phyloP scores from a whole-genome alignment of 192 early-diverging fungal genomes.

The Rhizophagus sp. region DNA sequence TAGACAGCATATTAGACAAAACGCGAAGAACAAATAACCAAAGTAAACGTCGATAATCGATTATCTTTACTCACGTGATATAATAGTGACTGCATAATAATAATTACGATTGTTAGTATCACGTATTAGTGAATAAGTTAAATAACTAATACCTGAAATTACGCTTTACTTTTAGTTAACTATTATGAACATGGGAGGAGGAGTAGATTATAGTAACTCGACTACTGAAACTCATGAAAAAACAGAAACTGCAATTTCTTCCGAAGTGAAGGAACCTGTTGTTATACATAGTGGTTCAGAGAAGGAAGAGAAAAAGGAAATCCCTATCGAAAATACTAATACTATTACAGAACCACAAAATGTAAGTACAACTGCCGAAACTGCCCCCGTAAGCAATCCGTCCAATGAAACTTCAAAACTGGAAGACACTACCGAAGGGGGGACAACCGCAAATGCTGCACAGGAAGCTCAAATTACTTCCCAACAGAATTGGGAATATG shows the following conservation, averaged over 20 bases:
- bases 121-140: too few species aligned
- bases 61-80: too few species aligned
- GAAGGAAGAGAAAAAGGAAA: neutral
- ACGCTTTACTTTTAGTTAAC: too few species aligned
- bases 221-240: neutral
- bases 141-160: too few species aligned
- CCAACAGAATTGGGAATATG: conserved; percentile 45
- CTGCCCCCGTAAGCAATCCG: neutral
- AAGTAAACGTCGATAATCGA: too few species aligned
- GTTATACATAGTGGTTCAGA: neutral
- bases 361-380: neutral
- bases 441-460: neutral
- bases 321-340: neutral
- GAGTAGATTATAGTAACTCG: neutral
- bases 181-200: neutral
- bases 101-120: too few species aligned
- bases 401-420: neutral
- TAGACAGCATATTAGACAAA: neutral
- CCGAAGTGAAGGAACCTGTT: too few species aligned
- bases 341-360: neutral
- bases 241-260: neutral
- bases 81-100: too few species aligned
- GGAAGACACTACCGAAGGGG: neutral
- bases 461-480: neutral
- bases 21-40: neutral